A percentile compares a stretch with the other conserved stretches of the same genome.
These are phyloP conservation scores for Hapsidospora chrysogenum DNA, from an alignment of 495 filamentous ascomycete genomes.

Conservation along the genomic window DNA sequence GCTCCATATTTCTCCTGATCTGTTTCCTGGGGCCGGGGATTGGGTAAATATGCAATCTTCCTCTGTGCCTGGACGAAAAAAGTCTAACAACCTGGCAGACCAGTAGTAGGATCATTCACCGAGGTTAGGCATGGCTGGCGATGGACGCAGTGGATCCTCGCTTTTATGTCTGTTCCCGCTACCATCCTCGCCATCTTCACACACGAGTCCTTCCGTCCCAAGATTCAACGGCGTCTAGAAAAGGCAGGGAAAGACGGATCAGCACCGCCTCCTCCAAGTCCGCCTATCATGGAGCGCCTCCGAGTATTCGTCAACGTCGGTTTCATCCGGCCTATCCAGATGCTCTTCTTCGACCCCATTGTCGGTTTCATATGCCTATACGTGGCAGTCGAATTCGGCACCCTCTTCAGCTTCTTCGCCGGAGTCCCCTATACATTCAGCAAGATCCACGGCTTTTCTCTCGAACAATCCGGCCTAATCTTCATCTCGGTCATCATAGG, in stretches of 20 bases:
- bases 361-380: constrained; percentile 45
- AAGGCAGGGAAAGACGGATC: constrained; percentile 21
- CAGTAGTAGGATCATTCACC: constrained; percentile 31
- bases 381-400: constrained; percentile 42
- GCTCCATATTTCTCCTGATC: constrained; percentile 31
- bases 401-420: constrained; percentile 50
- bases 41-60: constrained; percentile 13
- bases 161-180: constrained; percentile 24
- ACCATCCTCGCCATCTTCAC: constrained; percentile 22
- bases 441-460: constrained; percentile 28
- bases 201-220: constrained; percentile 43
- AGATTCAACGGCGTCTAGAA: constrained; percentile 29
- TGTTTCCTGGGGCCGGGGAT: constrained; percentile 46
- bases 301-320: constrained; percentile 35
- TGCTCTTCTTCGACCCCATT: constrained; percentile 53
- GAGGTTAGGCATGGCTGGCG: constrained; percentile 38
- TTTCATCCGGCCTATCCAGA: constrained; percentile 38
- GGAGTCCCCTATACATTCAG: constrained; percentile 40
- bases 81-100: neutral
- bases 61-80: neutral
- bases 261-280: constrained; percentile 15
- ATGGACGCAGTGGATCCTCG: constrained; percentile 35
- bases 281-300: constrained; percentile 7
- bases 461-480: constrained; percentile 33
- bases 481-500: constrained; percentile 44